Base-by-base conservation (phyloP, 2,329 filamentous ascomycete genomes). In the Herpotrichia juniperi region DNA sequence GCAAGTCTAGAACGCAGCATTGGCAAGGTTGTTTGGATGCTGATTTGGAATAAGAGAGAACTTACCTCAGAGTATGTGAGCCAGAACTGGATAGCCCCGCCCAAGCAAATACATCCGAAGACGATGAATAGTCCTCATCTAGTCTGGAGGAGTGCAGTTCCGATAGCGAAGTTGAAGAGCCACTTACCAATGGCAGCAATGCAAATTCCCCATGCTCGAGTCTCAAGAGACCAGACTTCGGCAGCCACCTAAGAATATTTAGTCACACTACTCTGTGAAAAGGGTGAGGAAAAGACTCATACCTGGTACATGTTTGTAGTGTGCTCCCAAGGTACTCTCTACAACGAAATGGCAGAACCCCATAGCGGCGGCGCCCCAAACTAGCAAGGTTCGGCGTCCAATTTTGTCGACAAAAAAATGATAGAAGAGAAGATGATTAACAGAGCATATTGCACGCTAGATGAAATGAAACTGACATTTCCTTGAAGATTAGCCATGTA, bases 211-310 rank as follows among this genome's bases (percentile, higher is more conserved):
- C 78, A 82, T 2, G 83, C 84, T 28, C 85, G 80, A 0, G 83
- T 84, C 53, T 83, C 82, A 2, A 87, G 76, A 0, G 83, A 84
- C 81, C 82, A 87, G 2, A 87, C 81, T 68, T 89, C 86, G 14
- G 84, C 82, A 0, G 83, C 78, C 79, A 5, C 57, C 67, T 55
- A 30, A 50, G 9, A 35, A 34, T 30, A 48, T 35, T 50, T 50
- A 46, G 31, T 31, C 3, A 43, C 2, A 19, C 4, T 21, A 31
- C 19, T 11, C 12, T 31, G n/a, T 11, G 11, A 42, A 7, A 44
- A n/a, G 12, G 16, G 3, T 17, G 10, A 17, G n/a, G 22, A 44
- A 35, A 21, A 12, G 17, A 28, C n/a, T 19, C 59, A 51, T 54
- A 63, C 57, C 73, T 1, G 78, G 78, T 3, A 80, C 70, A 46